Evolutionary conservation across 2,329 filamentous ascomycete genomes (phyloP).

Genomic region (Beauveria australis): DNA sequence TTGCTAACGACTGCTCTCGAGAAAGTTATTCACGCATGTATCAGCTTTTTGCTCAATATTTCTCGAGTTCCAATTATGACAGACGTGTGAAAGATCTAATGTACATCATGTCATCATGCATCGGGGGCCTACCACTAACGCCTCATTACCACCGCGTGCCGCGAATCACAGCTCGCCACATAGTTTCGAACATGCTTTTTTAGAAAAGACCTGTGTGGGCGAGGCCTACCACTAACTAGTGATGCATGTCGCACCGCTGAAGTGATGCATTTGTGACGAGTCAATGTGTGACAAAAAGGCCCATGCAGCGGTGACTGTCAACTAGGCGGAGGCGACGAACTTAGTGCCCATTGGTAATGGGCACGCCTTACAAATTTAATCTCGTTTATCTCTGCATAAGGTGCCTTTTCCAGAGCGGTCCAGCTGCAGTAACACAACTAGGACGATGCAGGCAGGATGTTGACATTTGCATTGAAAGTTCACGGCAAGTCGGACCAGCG

Average conservation of each 20-base stretch:
- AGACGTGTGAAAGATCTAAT: no score
- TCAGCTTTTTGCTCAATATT: no score
- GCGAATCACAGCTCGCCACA: background rate
- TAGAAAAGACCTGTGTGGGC: background rate
- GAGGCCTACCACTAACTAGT: background rate
- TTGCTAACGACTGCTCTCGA: no score
- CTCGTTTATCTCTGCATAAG: background rate
- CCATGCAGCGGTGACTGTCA: background rate
- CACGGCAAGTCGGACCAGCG: no score
- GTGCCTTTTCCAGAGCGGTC: background rate
- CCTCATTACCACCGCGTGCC: background rate
- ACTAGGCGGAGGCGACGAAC: background rate
- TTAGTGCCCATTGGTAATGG: background rate
- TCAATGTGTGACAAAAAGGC: background rate
- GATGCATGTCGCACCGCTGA: background rate
- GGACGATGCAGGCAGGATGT: no score
- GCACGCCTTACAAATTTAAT: background rate
- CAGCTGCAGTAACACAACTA: background rate
- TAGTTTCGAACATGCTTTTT: background rate
- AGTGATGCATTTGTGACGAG: background rate
- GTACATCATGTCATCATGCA: background rate
- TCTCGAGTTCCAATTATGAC: no score
- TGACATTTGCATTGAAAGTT: no score
- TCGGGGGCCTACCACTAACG: background rate
- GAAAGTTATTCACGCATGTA: no score